A percentile compares a stretch with the other conserved stretches of the same genome.
Conservation (phyloP, 306 rosid species). For the Dalbergia oliveri region DNA sequence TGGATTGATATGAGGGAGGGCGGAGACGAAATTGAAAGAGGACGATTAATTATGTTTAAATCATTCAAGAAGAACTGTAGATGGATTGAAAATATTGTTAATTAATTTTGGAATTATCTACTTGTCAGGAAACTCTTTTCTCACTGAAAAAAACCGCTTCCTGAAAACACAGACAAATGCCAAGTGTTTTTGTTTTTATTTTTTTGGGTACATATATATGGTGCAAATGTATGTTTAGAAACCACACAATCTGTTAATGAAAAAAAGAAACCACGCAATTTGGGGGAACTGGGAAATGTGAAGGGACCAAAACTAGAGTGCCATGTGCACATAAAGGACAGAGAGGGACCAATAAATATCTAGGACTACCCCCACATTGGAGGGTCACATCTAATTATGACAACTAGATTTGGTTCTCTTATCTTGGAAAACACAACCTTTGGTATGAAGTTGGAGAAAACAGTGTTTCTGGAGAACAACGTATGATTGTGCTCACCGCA, state of each 20-base stretch:
- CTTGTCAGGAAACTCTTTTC: not conserved
- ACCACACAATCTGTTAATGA: constrained; percentile 51
- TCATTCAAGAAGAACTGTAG: constrained; percentile 31
- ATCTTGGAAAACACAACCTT: constrained; percentile 48
- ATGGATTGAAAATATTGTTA: not conserved
- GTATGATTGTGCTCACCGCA: too few relatives aligned
- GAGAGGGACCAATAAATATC: constrained; percentile 50
- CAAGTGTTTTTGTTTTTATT: not conserved
- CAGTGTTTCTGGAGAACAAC: too few relatives aligned
- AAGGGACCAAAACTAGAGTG: constrained; percentile 51
- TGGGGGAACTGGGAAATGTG: constrained; percentile 47
- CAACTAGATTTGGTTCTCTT: constrained; percentile 55
- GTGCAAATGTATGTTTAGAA: constrained; percentile 46
- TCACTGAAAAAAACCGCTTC: constrained; percentile 1
- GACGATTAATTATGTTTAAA: constrained; percentile 32
- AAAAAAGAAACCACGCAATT: constrained; percentile 55
- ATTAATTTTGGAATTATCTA: constrained; percentile 17
- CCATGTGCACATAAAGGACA: constrained; percentile 51
- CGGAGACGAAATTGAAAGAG: constrained; percentile 38
- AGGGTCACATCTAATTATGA: constrained; percentile 53
- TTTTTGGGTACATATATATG: too few relatives aligned
- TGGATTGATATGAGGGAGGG: constrained; percentile 56
- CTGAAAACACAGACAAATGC: constrained; percentile 36
- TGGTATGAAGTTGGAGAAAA: constrained; percentile 44
- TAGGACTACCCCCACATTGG: constrained; percentile 58